A percentile compares a stretch with the other conserved stretches of the same genome.
Evolutionary conservation across 1,284 basidiomycete species (phyloP).

Genomic region (Ganoderma lingzhi): DNA sequence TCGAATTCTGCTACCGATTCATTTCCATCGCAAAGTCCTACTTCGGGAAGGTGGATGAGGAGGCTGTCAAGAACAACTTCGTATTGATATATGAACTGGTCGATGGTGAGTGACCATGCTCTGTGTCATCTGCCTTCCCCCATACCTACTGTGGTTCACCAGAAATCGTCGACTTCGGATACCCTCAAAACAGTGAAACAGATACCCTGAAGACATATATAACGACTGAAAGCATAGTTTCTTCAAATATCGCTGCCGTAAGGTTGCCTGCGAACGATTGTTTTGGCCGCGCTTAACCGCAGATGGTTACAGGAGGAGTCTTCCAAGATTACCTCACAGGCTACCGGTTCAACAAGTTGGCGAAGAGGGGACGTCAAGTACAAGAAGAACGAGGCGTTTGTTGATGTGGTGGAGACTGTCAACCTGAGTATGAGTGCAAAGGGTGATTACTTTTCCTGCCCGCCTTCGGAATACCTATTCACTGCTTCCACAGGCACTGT

Average conservation of each 20-base stretch:
- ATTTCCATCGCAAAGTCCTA: constrained; percentile 94
- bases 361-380: constrained; percentile 94
- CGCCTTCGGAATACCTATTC: neutral
- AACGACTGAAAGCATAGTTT: constrained; percentile 96
- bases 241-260: constrained; percentile 82
- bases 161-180: constrained; percentile 99
- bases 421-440: constrained; percentile 97
- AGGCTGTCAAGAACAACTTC: constrained; percentile 99
- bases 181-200: constrained; percentile 99
- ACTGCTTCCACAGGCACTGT: constrained; percentile 69
- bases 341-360: constrained; percentile 96
- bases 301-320: constrained; percentile 83
- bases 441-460: constrained; percentile 54
- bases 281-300: constrained; percentile 14
- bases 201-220: constrained; percentile 98
- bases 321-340: constrained; percentile 95
- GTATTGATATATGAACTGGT: constrained; percentile 95
- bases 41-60: constrained; percentile 98
- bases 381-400: constrained; percentile 98
- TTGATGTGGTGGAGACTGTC: constrained; percentile 97
- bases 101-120: constrained; percentile 67
- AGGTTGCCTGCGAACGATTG: constrained; percentile 38
- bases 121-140: neutral
- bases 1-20: constrained; percentile 97
- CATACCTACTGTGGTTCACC: constrained; percentile 9